Base-by-base conservation (phyloP, 441 rosid species). In the Arabidopsis lyrata region DNA sequence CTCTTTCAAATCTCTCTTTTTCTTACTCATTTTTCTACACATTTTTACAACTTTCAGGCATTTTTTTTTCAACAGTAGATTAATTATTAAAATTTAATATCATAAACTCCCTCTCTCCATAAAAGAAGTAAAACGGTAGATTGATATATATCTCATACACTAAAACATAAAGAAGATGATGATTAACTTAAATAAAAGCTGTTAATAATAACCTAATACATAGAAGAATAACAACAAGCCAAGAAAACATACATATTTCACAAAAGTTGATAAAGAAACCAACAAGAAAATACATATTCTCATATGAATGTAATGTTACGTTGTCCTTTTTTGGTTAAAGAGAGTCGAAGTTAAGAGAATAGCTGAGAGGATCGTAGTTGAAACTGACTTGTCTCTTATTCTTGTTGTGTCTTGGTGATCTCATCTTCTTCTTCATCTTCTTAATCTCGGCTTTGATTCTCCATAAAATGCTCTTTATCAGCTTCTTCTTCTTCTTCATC, bases 261-360 rank as follows among this genome's bases (percentile, higher is more conserved):
- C 56, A 63, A 63, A 38, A 39, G 44, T 53, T 38, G 66, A 31
- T 58, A 11, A 53, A 14, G 13, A 52, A 50, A 74, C 60, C 50
- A 60, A 16, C 74, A 42, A 20, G 44, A 18, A 18, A 18, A 18
- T 18, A 18, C 20, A 18, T 18, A 18, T 18, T 18, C 20, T 1
- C 20, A 18, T 18, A 18, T 18, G 20, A 18, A 18, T 18, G 20
- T 18, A 18, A 18, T 11, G 27, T 16, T 12, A 18, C 6, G 27
- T 16, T 12, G 18, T 15, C 0, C 49, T 10, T 38, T 10, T 59
- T 38, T 31, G 0, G 18, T 56, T 63, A 76, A 41, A 70, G 71
- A 70, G 80, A 76, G 64, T 77, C 77, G 35, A 77, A 77, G 77
- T 77, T 77, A 42, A 77, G 80, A 66, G 80, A 66, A 65, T 77